phyloP scores from a whole-genome alignment of 352 stramenopile species.

The Globisporangium ultimum region DNA sequence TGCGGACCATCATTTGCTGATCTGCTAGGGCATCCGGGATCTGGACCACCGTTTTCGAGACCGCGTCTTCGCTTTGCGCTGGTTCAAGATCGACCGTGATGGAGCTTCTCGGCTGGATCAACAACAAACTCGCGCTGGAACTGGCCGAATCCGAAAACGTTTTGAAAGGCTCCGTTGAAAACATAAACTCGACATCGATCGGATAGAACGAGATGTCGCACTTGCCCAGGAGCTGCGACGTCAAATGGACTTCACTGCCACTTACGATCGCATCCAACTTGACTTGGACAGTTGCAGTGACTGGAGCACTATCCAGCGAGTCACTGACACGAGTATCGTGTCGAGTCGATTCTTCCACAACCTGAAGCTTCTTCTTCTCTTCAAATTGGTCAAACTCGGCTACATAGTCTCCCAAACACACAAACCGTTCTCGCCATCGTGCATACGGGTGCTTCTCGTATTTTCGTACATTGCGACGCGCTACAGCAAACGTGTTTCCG shows the following conservation, averaged over 20 bases:
- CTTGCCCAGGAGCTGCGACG: slow-evolving; percentile 24
- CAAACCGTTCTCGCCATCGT: slow-evolving; percentile 48
- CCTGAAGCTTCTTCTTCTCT: slow-evolving; percentile 4
- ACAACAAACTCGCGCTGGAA: slow-evolving; percentile 31
- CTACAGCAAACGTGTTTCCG: slow-evolving; percentile 21
- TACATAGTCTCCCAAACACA: slow-evolving; percentile 33
- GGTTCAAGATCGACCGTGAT: slow-evolving; percentile 26
- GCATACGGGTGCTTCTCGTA: slow-evolving; percentile 35
- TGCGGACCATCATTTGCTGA: slow-evolving; percentile 47
- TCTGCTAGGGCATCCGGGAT: slow-evolving; percentile 27
- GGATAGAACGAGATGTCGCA: slow-evolving; percentile 57
- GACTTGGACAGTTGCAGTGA: slow-evolving; percentile 1
- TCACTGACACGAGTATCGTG: not conserved
- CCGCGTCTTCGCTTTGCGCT: not conserved
- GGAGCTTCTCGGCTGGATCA: slow-evolving; percentile 42
- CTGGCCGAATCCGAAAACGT: slow-evolving; percentile 31
- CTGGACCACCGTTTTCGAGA: slow-evolving; percentile 17
- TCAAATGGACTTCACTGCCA: slow-evolving; percentile 22
- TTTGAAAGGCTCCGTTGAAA: slow-evolving; percentile 59
- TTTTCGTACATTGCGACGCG: slow-evolving; percentile 29
- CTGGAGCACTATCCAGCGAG: not conserved
- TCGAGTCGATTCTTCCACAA: not conserved
- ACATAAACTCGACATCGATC: slow-evolving; percentile 69
- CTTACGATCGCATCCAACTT: slow-evolving; percentile 26
- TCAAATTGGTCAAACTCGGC: slow-evolving; percentile 39